phyloP scores from a whole-genome alignment of 495 filamentous ascomycete species.

The Hypomontagnella submonticulosa region DNA sequence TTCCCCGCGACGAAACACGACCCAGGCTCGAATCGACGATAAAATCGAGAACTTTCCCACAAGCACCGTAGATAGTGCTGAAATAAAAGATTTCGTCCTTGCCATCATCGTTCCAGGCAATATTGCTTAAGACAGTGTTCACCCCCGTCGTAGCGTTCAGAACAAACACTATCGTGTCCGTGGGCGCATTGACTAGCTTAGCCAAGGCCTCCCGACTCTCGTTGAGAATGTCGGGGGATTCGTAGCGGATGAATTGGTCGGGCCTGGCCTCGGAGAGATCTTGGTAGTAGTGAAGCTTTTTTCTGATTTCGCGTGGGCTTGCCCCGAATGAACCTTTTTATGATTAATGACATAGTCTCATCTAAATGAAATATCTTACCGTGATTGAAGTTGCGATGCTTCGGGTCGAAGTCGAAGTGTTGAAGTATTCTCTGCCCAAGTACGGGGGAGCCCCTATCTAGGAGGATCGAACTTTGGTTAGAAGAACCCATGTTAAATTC shows the following conservation, averaged over 20 bases:
- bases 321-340: constrained; percentile 78
- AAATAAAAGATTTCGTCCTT: constrained; percentile 76
- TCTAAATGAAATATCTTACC: constrained; percentile 60
- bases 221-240: constrained; percentile 68
- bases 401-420: constrained; percentile 75
- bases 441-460: background rate
- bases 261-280: constrained; percentile 69
- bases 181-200: constrained; percentile 67
- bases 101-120: constrained; percentile 61
- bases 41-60: constrained; percentile 75
- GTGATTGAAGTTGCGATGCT: constrained; percentile 82
- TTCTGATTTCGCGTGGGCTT: constrained; percentile 69
- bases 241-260: constrained; percentile 77
- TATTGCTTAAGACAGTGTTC: constrained; percentile 75
- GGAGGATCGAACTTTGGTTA: background rate
- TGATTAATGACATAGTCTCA: constrained; percentile 2
- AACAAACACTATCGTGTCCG: constrained; percentile 76
- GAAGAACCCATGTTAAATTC: background rate
- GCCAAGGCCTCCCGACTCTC: constrained; percentile 72
- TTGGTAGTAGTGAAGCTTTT: constrained; percentile 68
- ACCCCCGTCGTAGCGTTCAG: constrained; percentile 81
- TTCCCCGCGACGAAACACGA: constrained; percentile 49
- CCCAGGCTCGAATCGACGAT: constrained; percentile 66
- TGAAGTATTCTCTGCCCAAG: constrained; percentile 41
- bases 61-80: constrained; percentile 79